Conservation (phyloP, 202 grass and related monocot species). For the Saccharum hybrid region DNA sequence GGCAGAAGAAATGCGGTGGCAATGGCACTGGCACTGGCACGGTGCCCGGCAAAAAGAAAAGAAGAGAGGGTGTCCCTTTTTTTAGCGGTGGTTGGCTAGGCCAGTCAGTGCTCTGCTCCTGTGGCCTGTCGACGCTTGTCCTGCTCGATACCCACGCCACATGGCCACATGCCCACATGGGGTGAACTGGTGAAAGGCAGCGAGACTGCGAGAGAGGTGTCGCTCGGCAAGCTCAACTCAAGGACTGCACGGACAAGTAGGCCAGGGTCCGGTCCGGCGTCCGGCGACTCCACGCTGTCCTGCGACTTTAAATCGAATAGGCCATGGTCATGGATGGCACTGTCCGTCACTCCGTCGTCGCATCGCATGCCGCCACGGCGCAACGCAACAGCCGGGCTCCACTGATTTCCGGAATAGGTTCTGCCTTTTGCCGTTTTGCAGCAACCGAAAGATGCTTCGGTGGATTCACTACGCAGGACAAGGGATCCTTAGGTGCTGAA, state of each 20-base stretch:
- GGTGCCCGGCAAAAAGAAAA: constrained; percentile 31
- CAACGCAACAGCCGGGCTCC: not conserved
- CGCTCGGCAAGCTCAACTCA: not conserved
- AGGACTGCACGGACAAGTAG: not conserved
- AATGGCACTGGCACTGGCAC: not conserved
- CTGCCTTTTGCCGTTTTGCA: not conserved
- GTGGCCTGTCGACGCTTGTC: constrained; percentile 35
- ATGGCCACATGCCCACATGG: constrained; percentile 2
- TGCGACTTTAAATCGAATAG: too few species aligned
- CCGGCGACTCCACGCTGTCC: constrained; percentile 33
- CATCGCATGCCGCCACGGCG: not conserved
- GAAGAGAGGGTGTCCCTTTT: not conserved
- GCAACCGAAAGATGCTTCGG: not conserved
- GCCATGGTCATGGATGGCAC: too few species aligned
- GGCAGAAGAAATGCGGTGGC: constrained; percentile 5
- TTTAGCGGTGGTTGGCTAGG: constrained; percentile 41
- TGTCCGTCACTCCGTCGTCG: not conserved
- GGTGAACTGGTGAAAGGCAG: constrained; percentile 5
- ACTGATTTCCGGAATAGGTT: constrained; percentile 22
- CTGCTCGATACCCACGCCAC: constrained; percentile 44
- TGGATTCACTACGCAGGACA: not conserved
- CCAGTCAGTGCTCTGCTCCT: constrained; percentile 1
- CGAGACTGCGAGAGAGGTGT: not conserved
- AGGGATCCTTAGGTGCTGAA: not conserved
- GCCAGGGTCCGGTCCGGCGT: not conserved